Evolutionary conservation across 1,284 basidiomycete species (phyloP).

Genomic region (Leccinum angustisporum): DNA sequence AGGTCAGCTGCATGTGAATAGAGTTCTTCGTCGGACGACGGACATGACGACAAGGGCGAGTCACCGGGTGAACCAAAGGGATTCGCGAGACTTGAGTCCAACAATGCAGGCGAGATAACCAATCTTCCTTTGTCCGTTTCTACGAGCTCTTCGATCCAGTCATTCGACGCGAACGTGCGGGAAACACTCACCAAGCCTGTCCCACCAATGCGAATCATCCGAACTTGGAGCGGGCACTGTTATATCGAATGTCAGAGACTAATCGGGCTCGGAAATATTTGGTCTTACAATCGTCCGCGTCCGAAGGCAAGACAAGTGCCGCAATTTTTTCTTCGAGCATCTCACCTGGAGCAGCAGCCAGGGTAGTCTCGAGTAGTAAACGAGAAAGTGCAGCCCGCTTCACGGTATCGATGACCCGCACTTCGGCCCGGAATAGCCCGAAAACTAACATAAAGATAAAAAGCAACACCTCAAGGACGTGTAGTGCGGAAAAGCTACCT

Average conservation of each 20-base stretch:
- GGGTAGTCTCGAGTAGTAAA: slow-evolving; percentile 63
- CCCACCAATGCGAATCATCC: slow-evolving; percentile 77
- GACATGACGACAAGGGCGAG: slow-evolving; percentile 68
- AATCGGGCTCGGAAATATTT: background rate
- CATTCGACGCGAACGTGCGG: slow-evolving; percentile 1
- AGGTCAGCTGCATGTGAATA: slow-evolving; percentile 67
- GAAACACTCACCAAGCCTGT: slow-evolving; percentile 53
- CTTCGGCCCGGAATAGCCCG: slow-evolving; percentile 75
- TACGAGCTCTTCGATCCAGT: slow-evolving; percentile 29
- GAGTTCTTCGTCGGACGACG: slow-evolving; percentile 80
- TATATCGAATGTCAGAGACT: slow-evolving; percentile 13
- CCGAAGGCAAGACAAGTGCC: slow-evolving; percentile 43
- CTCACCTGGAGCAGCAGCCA: slow-evolving; percentile 59
- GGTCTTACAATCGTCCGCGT: slow-evolving; percentile 37
- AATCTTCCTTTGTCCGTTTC: slow-evolving; percentile 56
- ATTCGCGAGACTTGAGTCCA: slow-evolving; percentile 48
- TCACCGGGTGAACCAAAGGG: slow-evolving; percentile 68
- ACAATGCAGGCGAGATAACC: slow-evolving; percentile 47
- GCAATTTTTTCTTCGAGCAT: slow-evolving; percentile 73
- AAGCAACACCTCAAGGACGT: background rate
- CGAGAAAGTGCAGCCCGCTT: slow-evolving; percentile 74
- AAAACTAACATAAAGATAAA: slow-evolving; percentile 57
- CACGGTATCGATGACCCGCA: slow-evolving; percentile 75
- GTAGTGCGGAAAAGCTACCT: slow-evolving; percentile 41
- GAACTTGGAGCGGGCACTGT: slow-evolving; percentile 79